These are phyloP conservation scores for Fusarium circinatum DNA, from an alignment of 2,329 filamentous ascomycete genomes.

Conservation along the genomic window DNA sequence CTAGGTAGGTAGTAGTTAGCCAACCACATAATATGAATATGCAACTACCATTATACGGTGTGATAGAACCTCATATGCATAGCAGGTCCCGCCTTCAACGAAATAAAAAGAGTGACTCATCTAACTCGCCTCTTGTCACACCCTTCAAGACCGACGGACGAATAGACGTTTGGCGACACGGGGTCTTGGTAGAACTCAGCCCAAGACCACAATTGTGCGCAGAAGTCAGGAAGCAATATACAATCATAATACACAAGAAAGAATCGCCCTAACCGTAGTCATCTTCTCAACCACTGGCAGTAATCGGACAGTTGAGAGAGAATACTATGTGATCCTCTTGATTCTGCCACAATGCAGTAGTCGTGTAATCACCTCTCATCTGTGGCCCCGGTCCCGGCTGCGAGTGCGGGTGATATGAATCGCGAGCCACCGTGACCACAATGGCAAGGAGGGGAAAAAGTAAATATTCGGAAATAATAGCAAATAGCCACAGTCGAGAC, in stretches of 20 bases:
- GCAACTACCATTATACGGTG: conserved; percentile 20
- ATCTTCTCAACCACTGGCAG: background rate
- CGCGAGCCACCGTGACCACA: conserved; percentile 9
- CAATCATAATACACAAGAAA: background rate
- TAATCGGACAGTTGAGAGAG: conserved; percentile 12
- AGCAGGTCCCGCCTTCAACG: background rate
- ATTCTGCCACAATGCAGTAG: conserved; percentile 12
- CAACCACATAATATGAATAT: conserved; percentile 4
- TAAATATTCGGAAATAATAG: background rate
- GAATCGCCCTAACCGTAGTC: conserved; percentile 10
- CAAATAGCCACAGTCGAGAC: background rate
- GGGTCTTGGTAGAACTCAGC: background rate
- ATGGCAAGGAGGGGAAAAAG: conserved; percentile 1
- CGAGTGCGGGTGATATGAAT: conserved; percentile 19
- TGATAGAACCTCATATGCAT: background rate
- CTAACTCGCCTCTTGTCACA: background rate
- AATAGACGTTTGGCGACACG: conserved; percentile 10
- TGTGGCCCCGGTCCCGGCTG: background rate
- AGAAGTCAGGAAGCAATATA: background rate
- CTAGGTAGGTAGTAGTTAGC: background rate
- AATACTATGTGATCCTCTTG: conserved; percentile 3
- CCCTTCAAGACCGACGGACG: background rate
- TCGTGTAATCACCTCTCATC: conserved; percentile 29
- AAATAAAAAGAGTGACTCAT: background rate
- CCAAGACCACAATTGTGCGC: background rate